Evolutionary conservation across 2,329 filamentous ascomycete genomes (phyloP), one percentile per base, ranked within the genome.

Genomic region (Pochonia chlamydosporia): DNA sequence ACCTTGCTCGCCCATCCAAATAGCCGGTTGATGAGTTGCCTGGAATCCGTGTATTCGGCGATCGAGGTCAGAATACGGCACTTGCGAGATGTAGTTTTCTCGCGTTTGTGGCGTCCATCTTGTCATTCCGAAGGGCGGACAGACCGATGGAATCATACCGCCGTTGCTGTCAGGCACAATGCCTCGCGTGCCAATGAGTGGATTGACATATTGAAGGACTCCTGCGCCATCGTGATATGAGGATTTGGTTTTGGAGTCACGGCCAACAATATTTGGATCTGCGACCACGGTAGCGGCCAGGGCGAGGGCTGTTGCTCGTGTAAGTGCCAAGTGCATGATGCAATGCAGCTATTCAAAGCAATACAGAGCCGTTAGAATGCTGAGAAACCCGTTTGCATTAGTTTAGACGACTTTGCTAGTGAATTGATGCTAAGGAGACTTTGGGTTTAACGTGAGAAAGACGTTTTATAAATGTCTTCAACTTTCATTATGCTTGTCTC

Each of bases 1-100:
- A 6, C 72, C 72, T 10, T 67, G 62, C 53, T 75, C 72, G 3
- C 71, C 72, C 70, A 75, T 75, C 72, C 72, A 74, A n/a, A 75
- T 75, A 0, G 72, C 72, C 0, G 72, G 72, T 51, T 75, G 72
- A 47, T 75, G 72, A 1, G 72, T 74, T 8, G 71, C 72, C 53
- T 75, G 71, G 46, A 75, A 74, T 1, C 72, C 71, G 49, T 75
- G 72, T 8, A 74, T 64, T 21, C 65, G 64, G 1, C 54, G 48
- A 47, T 75, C 72, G 13, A 62, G 51, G 44, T 73, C 67, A 21
- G 69, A 63, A 54, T 75, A 75, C 0, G 72, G 70, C 13, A 70
- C 71, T 49, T 74, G 72, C 1, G 68, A 72, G 44, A 75, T 75
- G 57, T 67, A 74, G 52, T 75, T 75, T 58, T 69, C 67, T 24